Percentiles rank a stretch among this genome's conserved stretches.
Evolutionary conservation across 345 rosid genomes (phyloP).

Genomic region (Populus simonii): DNA sequence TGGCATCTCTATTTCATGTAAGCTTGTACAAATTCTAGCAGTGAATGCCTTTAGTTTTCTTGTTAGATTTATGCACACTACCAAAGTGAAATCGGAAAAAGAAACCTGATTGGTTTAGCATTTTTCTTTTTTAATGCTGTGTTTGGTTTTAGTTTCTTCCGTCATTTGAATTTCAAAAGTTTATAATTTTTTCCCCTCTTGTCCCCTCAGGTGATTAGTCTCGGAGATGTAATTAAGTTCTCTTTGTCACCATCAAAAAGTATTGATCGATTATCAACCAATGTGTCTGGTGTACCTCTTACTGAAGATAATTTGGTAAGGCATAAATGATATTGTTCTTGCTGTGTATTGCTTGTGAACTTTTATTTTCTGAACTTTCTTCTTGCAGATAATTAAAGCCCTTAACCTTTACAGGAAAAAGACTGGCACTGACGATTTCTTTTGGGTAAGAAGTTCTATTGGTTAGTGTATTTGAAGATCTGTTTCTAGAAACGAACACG

Average conservation of each 20-base stretch:
- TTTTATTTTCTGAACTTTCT: conserved; percentile 1
- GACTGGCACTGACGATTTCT: conserved; percentile 70
- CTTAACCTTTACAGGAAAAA: conserved; percentile 84
- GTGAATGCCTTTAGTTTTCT: neutral
- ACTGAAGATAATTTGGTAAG: conserved; percentile 73
- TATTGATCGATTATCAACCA: conserved; percentile 74
- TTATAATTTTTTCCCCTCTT: neutral
- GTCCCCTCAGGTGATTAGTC: conserved; percentile 62
- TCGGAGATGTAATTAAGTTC: conserved; percentile 87
- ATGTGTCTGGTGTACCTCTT: conserved; percentile 80
- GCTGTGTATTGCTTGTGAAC: neutral
- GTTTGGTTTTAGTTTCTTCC: neutral
- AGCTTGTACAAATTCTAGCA: conserved; percentile 20
- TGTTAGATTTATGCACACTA: neutral
- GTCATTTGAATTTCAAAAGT: neutral
- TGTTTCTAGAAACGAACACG: neutral
- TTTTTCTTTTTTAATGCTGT: neutral
- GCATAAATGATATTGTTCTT: neutral
- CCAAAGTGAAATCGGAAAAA: neutral
- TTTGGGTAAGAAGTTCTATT: conserved; percentile 57
- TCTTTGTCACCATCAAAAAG: conserved; percentile 78
- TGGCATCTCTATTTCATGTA: conserved; percentile 95
- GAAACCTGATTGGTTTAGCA: neutral
- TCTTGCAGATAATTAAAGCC: conserved; percentile 85
- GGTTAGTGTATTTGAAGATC: neutral